phyloP scores from a whole-genome alignment of 257 asterid genomes.

The Hygrophila difformis region DNA sequence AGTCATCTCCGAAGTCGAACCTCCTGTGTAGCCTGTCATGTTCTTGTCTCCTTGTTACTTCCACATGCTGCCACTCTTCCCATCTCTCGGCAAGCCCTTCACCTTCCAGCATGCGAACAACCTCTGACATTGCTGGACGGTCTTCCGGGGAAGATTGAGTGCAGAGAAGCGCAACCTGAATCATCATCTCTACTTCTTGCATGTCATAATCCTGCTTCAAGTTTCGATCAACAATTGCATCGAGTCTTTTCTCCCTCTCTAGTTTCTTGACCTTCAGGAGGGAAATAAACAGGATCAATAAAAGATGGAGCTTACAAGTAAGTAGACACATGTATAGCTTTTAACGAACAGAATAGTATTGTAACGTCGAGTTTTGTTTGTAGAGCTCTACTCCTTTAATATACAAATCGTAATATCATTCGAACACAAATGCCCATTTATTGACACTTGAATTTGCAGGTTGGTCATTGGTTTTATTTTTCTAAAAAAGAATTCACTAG shows the following conservation, averaged over 20 bases:
- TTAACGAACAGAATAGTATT: too few relatives aligned
- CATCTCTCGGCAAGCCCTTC: constrained; percentile 92
- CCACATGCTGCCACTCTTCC: constrained; percentile 89
- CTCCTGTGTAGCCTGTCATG: constrained; percentile 70
- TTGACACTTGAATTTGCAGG: too few relatives aligned
- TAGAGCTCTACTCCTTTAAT: too few relatives aligned
- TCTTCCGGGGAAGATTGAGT: constrained; percentile 86
- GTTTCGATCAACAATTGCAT: constrained; percentile 77
- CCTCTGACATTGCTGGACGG: constrained; percentile 96
- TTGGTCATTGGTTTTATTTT: too few relatives aligned
- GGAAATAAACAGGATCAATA: not conserved
- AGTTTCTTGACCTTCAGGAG: constrained; percentile 62
- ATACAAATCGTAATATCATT: too few relatives aligned
- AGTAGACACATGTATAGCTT: too few relatives aligned
- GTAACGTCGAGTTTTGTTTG: too few relatives aligned
- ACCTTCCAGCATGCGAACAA: constrained; percentile 89
- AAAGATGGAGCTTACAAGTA: not conserved
- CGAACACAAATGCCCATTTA: too few relatives aligned
- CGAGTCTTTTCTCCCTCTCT: constrained; percentile 67
- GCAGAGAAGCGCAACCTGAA: constrained; percentile 85
- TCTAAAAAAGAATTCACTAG: too few relatives aligned
- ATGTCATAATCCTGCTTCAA: constrained; percentile 39
- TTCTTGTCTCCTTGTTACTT: constrained; percentile 61
- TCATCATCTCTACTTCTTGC: constrained; percentile 89
- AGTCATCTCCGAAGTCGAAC: constrained; percentile 82